These are phyloP conservation scores for Sporothrix brasiliensis DNA, from an alignment of 2,329 filamentous ascomycete genomes.

Conservation along the genomic window DNA sequence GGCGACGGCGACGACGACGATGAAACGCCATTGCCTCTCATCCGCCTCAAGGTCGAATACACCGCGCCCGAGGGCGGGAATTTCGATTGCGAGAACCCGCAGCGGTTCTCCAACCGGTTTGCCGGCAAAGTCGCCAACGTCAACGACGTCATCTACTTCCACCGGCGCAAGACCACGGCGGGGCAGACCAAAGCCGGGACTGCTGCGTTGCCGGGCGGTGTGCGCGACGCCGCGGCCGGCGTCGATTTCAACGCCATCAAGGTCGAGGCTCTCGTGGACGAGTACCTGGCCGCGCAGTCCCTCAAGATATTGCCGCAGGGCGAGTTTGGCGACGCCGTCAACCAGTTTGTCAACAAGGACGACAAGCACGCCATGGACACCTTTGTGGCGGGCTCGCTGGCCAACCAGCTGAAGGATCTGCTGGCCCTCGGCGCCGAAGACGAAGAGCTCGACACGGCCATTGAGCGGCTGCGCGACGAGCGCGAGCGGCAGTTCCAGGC, in stretches of 20 bases:
- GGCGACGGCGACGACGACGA: slow-evolving; percentile 59
- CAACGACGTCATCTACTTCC: slow-evolving; percentile 90
- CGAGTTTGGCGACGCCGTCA: slow-evolving; percentile 88
- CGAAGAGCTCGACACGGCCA: slow-evolving; percentile 72
- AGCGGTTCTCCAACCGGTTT: slow-evolving; percentile 93
- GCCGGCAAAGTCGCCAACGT: slow-evolving; percentile 88
- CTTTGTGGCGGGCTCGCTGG: slow-evolving; percentile 73
- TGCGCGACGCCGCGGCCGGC: slow-evolving; percentile 62
- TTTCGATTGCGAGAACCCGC: slow-evolving; percentile 92
- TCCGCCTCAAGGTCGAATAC: slow-evolving; percentile 89
- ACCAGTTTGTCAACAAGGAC: slow-evolving; percentile 90
- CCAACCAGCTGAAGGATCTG: slow-evolving; percentile 70
- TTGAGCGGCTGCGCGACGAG: slow-evolving; percentile 70
- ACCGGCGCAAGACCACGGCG: slow-evolving; percentile 76
- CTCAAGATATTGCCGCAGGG: slow-evolving; percentile 92
- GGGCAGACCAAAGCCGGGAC: slow-evolving; percentile 55
- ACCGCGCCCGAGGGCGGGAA: slow-evolving; percentile 80
- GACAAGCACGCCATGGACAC: slow-evolving; percentile 89
- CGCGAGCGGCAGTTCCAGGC: slow-evolving; percentile 72
- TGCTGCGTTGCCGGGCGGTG: slow-evolving; percentile 56
- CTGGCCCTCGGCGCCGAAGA: slow-evolving; percentile 68
- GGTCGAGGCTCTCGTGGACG: slow-evolving; percentile 83
- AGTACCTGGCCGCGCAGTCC: slow-evolving; percentile 84
- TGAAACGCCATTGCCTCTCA: slow-evolving; percentile 71
- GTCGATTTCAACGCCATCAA: slow-evolving; percentile 71